Conservation (phyloP, 148 eudicot species). For the Chenopodium suecicum region DNA sequence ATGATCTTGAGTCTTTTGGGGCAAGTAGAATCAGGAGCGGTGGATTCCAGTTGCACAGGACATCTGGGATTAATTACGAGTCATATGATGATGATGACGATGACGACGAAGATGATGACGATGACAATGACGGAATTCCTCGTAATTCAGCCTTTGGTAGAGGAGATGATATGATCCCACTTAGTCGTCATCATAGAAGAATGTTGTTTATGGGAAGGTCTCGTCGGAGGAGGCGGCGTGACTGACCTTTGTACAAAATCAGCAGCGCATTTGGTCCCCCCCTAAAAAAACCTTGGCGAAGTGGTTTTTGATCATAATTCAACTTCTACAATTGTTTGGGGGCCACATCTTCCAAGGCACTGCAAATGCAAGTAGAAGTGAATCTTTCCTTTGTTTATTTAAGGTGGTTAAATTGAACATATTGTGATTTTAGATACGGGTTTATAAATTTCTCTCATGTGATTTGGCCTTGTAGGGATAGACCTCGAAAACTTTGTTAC, state of each 20-base stretch:
- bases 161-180: conserved; percentile 27
- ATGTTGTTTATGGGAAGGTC: conserved; percentile 32
- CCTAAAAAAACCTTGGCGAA: neutral
- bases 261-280: conserved; percentile 7
- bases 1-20: conserved; percentile 33
- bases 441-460: conserved; percentile 18
- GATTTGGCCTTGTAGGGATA: conserved; percentile 24
- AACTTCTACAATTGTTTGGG: conserved; percentile 6
- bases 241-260: neutral
- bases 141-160: conserved; percentile 26
- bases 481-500: conserved; percentile 9
- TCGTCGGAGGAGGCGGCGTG: conserved; percentile 38
- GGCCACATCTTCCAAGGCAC: conserved; percentile 17
- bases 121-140: conserved; percentile 19
- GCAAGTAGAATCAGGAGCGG: conserved; percentile 28
- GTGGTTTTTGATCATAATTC: conserved; percentile 18
- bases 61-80: conserved; percentile 36
- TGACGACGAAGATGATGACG: conserved; percentile 22
- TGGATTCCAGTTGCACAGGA: conserved; percentile 26
- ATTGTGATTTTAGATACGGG: conserved; percentile 22
- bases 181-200: conserved; percentile 37
- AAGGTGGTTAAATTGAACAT: conserved; percentile 21
- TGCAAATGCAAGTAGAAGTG: conserved; percentile 10
- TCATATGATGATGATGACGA: conserved; percentile 31
- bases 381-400: conserved; percentile 22